Evolutionary conservation across 1,284 basidiomycete species (phyloP), one percentile per base, ranked within the genome.

Genomic region (Pseudozyma sp.): DNA sequence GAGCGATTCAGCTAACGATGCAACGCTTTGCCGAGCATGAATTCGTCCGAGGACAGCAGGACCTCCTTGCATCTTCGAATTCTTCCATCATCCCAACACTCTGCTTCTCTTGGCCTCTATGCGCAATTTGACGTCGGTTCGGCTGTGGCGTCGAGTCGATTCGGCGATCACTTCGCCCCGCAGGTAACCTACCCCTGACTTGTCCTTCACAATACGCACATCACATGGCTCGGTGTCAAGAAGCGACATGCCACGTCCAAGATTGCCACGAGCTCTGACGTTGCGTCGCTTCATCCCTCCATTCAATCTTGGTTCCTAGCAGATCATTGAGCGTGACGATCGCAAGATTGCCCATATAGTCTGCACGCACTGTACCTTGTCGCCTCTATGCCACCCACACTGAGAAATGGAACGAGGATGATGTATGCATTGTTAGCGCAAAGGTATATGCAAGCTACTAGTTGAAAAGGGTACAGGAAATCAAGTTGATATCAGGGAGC

Each of bases 181-280:
- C 8, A 8, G 14, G 9, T 14, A 37, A 2, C 35, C 35, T 14
- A 37, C 35, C 35, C 35, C 35, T 37, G 34, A 51, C 14, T 31
- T 51, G 37, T 19, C 52, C 45, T 19, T 49, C 45, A 4, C 24
- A 24, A 24, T 4, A 24, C 24, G 10, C 39, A 42, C 45, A 53
- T 57, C n/a, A 50, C 60, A 62, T 51, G 47, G 42, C 54, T 53
- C 40, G 43, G 40, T 44, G 52, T 39, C 10, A 34, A 48, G 50
- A 42, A 14, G 35, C 8, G 35, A 14, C 35, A 10, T 37, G 8
- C 9, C 35, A 37, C 14, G 35, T 37, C 35, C 9, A 37, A 14
- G 8, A 37, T 8, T 37, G 35, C 35, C 35, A 10, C 35, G 35
- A 8, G 14, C 14, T 42, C 7, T 42, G 7, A 7, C 40, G n/a